These are phyloP conservation scores for Dipteronia sinensis DNA, from an alignment of 345 rosid genomes.

Conservation along the genomic window DNA sequence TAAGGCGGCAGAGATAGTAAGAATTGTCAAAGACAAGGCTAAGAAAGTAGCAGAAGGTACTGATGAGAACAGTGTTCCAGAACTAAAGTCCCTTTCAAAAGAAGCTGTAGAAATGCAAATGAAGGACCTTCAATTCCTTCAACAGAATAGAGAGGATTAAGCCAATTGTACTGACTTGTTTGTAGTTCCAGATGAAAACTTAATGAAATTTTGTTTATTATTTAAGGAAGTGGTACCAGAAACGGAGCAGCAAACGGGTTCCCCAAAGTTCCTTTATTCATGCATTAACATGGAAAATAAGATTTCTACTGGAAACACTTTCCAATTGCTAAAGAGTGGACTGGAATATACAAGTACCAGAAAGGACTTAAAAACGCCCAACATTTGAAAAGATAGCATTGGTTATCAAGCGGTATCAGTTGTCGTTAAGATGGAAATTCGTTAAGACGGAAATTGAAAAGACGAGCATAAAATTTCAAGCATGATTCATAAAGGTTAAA, in stretches of 20 bases:
- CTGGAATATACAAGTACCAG: not conserved
- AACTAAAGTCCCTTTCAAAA: constrained; percentile 60
- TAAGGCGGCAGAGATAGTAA: constrained; percentile 47
- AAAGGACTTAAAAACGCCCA: not conserved
- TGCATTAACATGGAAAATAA: not conserved
- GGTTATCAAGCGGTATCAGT: too few species aligned
- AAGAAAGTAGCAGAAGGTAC: constrained; percentile 63
- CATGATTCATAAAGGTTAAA: not conserved
- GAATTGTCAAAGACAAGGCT: constrained; percentile 66
- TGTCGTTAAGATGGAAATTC: not conserved
- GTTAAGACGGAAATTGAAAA: not conserved
- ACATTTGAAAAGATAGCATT: not conserved
- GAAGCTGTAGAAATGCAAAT: constrained; percentile 83
- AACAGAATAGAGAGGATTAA: constrained; percentile 62
- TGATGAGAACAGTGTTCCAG: constrained; percentile 42
- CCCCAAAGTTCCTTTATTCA: not conserved
- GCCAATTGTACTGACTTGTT: constrained; percentile 6
- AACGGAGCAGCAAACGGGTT: not conserved
- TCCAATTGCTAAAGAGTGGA: not conserved
- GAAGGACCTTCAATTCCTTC: constrained; percentile 92
- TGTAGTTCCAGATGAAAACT: not conserved
- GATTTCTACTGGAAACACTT: too few species aligned
- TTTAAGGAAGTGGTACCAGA: not conserved
- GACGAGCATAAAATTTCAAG: not conserved
- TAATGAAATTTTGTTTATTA: constrained; percentile 9